Evolutionary conservation across 495 filamentous ascomycete genomes (phyloP), one percentile per base, ranked within the genome.

Genomic region (Penicillium lividum): DNA sequence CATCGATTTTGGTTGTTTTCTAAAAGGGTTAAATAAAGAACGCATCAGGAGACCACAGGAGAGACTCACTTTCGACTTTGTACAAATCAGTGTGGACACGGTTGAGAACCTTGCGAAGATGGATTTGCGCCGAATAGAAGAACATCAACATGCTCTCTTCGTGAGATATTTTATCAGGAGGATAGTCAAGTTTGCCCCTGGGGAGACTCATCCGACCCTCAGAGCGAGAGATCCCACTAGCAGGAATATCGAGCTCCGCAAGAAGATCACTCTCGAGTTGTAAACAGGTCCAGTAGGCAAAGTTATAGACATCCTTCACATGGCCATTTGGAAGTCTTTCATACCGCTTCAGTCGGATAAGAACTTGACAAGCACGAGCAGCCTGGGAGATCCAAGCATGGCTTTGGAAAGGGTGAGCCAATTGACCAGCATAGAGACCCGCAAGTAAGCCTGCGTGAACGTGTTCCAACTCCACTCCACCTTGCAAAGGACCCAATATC

Each of bases 211-310:
- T 90, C 15, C 83, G 80, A 33, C 82, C 80, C 70, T 92, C 90
- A 31, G 82, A 86, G 38, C 81, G 80, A 56, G 93, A 83, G 65
- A 95, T 88, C 22, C 86, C 85, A 62, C 88, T 89, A 53, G 92
- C 90, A 5, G 93, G 89, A 30, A 89, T 83, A 56, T 89, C 89
- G 30, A 97, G 74, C 72, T 98, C 94, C 9, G 94, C 94, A 31
- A 97, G 77, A 43, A 98, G 89, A 71, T 98, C 94, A 75, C 94
- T 97, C 74, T 98, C 94, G 22, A 98, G 80, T 62, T 97, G 94
- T 62, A 97, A 75, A 67, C 90, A 95, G 8, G 93, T 94, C 93
- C 93, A 98, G 63, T 90, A 97, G 7, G 91, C 90, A 61, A 94
- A 87, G 34, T 88, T 77, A 50, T 89, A 77, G 42, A 88, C 77